Conservation (phyloP, 2,329 filamentous ascomycete species). For the Botrytis paeoniae region DNA sequence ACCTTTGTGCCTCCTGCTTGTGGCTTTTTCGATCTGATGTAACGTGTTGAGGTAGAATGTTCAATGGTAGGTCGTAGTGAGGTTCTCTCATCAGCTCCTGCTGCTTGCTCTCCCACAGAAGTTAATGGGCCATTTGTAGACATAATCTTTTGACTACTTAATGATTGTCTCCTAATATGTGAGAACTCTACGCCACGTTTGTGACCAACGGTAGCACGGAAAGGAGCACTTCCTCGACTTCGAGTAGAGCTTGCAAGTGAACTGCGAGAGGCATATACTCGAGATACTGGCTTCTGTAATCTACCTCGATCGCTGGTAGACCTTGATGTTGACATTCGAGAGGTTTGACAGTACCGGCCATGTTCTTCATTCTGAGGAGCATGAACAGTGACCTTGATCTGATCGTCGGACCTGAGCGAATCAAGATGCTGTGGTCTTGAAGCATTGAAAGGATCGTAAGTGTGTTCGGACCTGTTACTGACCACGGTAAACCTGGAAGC, state of each 20-base stretch:
- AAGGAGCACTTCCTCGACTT: conserved; percentile 38
- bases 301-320: conserved; percentile 21
- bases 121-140: neutral
- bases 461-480: conserved; percentile 61
- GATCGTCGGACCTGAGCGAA: conserved; percentile 45
- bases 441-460: conserved; percentile 82
- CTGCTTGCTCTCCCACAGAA: conserved; percentile 24
- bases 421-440: conserved; percentile 44
- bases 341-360: neutral
- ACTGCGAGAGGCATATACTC: conserved; percentile 43
- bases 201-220: conserved; percentile 48
- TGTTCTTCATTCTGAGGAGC: conserved; percentile 20
- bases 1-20: conserved; percentile 20
- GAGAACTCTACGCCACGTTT: conserved; percentile 63
- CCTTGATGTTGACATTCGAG: conserved; percentile 6
- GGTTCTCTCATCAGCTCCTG: conserved; percentile 29
- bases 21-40: conserved; percentile 36
- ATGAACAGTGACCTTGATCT: conserved; percentile 36
- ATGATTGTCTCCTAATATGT: conserved; percentile 44
- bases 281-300: conserved; percentile 24
- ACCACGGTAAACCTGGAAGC: conserved; percentile 64
- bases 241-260: conserved; percentile 47
- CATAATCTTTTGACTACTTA: conserved; percentile 20
- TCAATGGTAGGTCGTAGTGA: conserved; percentile 22
- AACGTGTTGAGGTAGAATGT: conserved; percentile 28